A percentile compares a stretch with the other conserved stretches of the same genome.
Conservation (phyloP, 176 grass and related monocot species). For the Avena sativa region DNA sequence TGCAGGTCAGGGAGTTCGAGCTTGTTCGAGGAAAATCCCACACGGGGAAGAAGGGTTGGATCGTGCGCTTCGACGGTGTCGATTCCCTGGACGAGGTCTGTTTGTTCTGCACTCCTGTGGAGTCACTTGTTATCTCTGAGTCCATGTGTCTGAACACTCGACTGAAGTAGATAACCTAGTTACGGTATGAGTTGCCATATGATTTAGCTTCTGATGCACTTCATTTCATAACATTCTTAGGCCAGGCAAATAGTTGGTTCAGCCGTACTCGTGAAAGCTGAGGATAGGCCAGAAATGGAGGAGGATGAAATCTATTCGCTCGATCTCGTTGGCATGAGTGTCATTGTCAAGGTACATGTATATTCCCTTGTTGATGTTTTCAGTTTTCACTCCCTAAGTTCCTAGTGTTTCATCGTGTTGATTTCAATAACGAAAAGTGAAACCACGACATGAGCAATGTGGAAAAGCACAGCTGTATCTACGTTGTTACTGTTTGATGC, state of each 20-base stretch:
- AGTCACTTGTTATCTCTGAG: constrained; percentile 11
- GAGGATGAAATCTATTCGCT: constrained; percentile 80
- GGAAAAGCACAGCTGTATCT: background rate
- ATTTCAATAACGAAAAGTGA: constrained; percentile 31
- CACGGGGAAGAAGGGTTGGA: constrained; percentile 85
- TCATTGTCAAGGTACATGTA: constrained; percentile 76
- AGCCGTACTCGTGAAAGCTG: constrained; percentile 66
- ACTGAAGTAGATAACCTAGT: background rate
- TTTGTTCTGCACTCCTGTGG: background rate
- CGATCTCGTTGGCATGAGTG: constrained; percentile 86
- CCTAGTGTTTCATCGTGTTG: background rate
- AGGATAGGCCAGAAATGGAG: constrained; percentile 76
- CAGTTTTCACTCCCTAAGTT: background rate
- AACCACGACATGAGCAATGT: background rate
- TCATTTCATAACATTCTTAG: constrained; percentile 36
- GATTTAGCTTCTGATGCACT: constrained; percentile 17
- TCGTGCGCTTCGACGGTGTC: constrained; percentile 79
- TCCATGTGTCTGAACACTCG: background rate
- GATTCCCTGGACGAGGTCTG: constrained; percentile 75
- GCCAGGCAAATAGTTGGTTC: constrained; percentile 88
- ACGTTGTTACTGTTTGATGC: background rate
- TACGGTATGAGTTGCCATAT: constrained; percentile 3
- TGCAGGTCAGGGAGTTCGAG: constrained; percentile 62
- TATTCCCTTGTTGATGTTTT: constrained; percentile 21
- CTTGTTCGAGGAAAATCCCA: constrained; percentile 68